Evolutionary conservation across 768 basidiomycete genomes (phyloP).

Genomic region (Rhodotorula taiwanensis): DNA sequence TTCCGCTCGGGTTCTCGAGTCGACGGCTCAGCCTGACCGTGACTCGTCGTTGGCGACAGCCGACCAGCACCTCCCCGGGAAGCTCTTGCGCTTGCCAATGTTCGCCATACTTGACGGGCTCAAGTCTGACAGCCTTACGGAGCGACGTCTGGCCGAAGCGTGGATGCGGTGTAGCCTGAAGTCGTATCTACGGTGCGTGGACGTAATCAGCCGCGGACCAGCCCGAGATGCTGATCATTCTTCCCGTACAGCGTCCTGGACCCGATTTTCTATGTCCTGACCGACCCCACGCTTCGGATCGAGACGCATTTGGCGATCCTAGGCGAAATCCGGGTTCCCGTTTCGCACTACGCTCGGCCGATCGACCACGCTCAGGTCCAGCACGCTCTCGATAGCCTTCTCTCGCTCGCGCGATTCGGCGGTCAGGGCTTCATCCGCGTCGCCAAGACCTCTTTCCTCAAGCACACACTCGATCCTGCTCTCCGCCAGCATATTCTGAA

Average conservation of each 20-base stretch:
- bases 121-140: conserved; percentile 63
- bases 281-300: conserved; percentile 63
- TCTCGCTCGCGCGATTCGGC: conserved; percentile 74
- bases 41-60: conserved; percentile 50
- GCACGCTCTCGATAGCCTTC: conserved; percentile 68
- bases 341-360: conserved; percentile 61
- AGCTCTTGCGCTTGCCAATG: conserved; percentile 74
- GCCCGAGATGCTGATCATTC: no score
- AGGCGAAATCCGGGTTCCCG: conserved; percentile 60
- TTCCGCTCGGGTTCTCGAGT: neutral
- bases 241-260: conserved; percentile 77
- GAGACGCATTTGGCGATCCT: conserved; percentile 52
- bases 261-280: conserved; percentile 69
- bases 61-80: conserved; percentile 72
- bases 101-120: conserved; percentile 78
- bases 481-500: conserved; percentile 58
- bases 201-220: no score
- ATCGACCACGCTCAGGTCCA: conserved; percentile 69
- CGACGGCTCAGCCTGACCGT: no score
- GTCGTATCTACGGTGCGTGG: conserved; percentile 72
- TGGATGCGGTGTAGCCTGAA: conserved; percentile 95
- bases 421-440: conserved; percentile 79
- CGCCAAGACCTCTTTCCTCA: conserved; percentile 59
- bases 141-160: conserved; percentile 77
- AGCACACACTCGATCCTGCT: conserved; percentile 59